Conservation (phyloP, 495 filamentous ascomycete species). For the Tuber brumale region DNA sequence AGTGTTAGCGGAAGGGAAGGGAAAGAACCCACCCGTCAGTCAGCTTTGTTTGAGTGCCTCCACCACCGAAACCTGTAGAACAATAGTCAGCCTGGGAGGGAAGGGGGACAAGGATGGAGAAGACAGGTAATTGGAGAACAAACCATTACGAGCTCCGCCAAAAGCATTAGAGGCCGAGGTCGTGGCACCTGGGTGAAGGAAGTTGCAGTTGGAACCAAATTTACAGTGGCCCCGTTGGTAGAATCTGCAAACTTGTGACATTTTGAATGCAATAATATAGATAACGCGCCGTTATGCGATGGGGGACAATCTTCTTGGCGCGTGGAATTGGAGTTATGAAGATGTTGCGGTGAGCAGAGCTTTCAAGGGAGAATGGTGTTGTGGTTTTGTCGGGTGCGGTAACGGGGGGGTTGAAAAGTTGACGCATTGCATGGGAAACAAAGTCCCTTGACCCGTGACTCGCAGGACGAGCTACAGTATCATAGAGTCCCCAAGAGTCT, state of each 20-base stretch:
- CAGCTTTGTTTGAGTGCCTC: constrained; percentile 23
- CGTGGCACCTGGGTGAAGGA: constrained; percentile 29
- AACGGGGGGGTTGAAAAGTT: background rate
- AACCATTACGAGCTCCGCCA: constrained; percentile 23
- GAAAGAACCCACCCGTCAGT: constrained; percentile 19
- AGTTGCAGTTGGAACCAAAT: constrained; percentile 47
- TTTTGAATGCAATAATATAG: constrained; percentile 18
- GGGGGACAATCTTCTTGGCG: background rate
- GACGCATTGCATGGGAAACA: background rate
- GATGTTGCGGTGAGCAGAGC: background rate
- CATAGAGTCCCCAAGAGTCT: too few relatives aligned
- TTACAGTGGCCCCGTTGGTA: constrained; percentile 57
- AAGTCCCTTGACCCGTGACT: background rate
- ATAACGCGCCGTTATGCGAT: background rate
- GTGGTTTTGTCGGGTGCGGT: background rate
- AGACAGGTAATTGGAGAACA: constrained; percentile 14
- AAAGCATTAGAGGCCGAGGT: constrained; percentile 14
- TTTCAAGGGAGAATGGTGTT: background rate
- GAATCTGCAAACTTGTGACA: constrained; percentile 53
- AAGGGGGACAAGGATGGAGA: background rate
- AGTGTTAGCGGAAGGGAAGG: background rate
- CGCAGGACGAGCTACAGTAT: too few relatives aligned
- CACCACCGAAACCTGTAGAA: constrained; percentile 23
- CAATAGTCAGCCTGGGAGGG: constrained; percentile 10
- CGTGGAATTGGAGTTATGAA: background rate